These are phyloP conservation scores for Juglanconis oblonga DNA, from an alignment of 2,329 filamentous ascomycete genomes.

Conservation along the genomic window DNA sequence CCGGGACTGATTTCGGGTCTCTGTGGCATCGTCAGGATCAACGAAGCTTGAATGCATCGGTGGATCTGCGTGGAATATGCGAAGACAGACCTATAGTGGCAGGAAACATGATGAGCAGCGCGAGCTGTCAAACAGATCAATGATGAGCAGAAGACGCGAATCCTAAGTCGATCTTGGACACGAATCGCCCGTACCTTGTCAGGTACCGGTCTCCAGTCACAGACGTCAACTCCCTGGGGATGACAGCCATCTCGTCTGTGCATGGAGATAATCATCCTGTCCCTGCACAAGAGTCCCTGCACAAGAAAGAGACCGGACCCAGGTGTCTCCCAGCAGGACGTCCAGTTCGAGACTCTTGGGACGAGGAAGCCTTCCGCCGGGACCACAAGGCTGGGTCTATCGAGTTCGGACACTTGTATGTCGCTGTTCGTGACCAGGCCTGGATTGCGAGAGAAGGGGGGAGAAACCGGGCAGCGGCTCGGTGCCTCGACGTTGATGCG, in stretches of 20 bases:
- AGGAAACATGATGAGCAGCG: conserved; percentile 3
- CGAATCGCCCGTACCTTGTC: conserved; percentile 6
- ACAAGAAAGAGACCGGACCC: background rate
- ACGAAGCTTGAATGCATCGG: too few species aligned
- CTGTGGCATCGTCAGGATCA: background rate
- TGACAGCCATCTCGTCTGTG: conserved; percentile 12
- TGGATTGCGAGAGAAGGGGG: background rate
- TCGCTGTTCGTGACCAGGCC: background rate
- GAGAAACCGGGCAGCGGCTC: background rate
- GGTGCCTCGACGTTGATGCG: conserved; percentile 24
- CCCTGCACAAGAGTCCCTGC: background rate
- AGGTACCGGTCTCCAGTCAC: conserved; percentile 2
- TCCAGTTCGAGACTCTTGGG: too few species aligned
- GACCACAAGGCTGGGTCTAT: background rate
- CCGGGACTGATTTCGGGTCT: background rate
- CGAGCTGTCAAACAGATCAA: background rate
- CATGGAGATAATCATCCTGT: background rate
- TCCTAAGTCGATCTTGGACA: conserved; percentile 13
- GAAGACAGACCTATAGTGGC: background rate
- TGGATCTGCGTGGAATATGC: background rate
- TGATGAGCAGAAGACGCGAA: conserved; percentile 6
- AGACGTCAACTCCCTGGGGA: background rate
- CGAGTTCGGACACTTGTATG: background rate
- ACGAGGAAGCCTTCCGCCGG: background rate
- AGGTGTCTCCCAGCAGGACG: background rate